These are phyloP conservation scores for Trichoderma sp. DNA, from an alignment of 2,329 filamentous ascomycete genomes.

Conservation along the genomic window DNA sequence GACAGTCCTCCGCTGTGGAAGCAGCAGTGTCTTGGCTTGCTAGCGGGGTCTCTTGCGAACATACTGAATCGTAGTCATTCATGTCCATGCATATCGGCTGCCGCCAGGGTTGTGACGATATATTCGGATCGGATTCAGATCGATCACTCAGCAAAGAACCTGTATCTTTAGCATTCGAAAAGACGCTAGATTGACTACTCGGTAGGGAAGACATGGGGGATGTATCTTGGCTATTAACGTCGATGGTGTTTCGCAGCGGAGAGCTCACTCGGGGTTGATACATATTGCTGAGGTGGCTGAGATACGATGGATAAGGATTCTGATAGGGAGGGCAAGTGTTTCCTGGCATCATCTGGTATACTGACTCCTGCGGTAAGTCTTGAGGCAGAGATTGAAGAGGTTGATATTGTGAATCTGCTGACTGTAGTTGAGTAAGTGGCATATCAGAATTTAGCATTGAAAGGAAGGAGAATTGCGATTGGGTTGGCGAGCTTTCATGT, in stretches of 20 bases:
- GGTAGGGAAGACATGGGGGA: neutral
- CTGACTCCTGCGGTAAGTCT: neutral
- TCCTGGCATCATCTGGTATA: neutral
- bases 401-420: neutral
- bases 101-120: neutral
- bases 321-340: slow-evolving; percentile 15
- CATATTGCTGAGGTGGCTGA: slow-evolving; percentile 20
- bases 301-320: slow-evolving; percentile 31
- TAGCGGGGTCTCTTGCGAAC: neutral
- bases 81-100: neutral
- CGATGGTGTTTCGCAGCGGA: slow-evolving; percentile 29
- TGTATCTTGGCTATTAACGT: neutral
- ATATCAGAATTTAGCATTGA: slow-evolving; percentile 23
- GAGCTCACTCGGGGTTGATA: slow-evolving; percentile 31
- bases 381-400: neutral
- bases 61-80: neutral
- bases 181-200: neutral
- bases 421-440: neutral
- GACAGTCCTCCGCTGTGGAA: neutral
- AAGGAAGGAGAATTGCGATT: slow-evolving; percentile 20
- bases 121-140: neutral
- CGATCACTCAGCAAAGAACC: neutral
- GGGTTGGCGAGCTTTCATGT: neutral
- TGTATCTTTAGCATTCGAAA: neutral
- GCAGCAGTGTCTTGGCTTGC: neutral